Evolutionary conservation across 2,329 filamentous ascomycete genomes (phyloP), one percentile per base, ranked within the genome.

Genomic region (Claviceps sp.): DNA sequence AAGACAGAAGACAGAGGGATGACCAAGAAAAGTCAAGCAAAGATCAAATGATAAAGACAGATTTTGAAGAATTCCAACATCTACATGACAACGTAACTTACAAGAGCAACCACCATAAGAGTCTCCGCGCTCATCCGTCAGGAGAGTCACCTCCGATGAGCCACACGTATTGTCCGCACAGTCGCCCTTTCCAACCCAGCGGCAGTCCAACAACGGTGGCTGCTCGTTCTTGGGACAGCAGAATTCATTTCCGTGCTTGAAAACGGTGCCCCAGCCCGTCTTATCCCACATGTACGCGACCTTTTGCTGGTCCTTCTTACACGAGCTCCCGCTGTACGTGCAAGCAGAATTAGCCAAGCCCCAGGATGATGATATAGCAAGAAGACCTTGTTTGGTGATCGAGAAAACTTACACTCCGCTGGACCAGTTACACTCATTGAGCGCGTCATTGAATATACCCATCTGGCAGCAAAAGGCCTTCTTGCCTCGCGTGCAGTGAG

Each of bases 401-500:
- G 30, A 24, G 2, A 24, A n/a, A 30, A 34, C 43, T 30, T 45
- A 45, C 43, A 45, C 43, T 30, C 43, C 43, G 10, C 19, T 24
- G 24, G 43, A 46, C 43, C 43, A 46, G 4, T 24, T 30, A 11
- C 43, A 46, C 14, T 30, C 13, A 2, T 16, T 10, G 43, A 46
- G 43, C 17, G 24, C 24, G 16, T 30, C 24, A 10, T 22, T 47
- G 5, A 50, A 42, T 13, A 17, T 43, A 5, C 40, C 40, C 16
- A 41, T 46, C 10, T 37, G 38, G n/a, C 50, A 57, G n/a, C 52
- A 57, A 50, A 57, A 57, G 8, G 43, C 42, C 46, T 57, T 57
- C 5, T 42, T 1, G 17, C 56, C 56, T 26, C 52, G 48, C 4
- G 46, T 54, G 39, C 52, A 56, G 19, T 43, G 38, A 16, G 37